Evolutionary conservation across 1,139 yeast genomes (phyloP).

Genomic region (Yamadazyma conglobata): DNA sequence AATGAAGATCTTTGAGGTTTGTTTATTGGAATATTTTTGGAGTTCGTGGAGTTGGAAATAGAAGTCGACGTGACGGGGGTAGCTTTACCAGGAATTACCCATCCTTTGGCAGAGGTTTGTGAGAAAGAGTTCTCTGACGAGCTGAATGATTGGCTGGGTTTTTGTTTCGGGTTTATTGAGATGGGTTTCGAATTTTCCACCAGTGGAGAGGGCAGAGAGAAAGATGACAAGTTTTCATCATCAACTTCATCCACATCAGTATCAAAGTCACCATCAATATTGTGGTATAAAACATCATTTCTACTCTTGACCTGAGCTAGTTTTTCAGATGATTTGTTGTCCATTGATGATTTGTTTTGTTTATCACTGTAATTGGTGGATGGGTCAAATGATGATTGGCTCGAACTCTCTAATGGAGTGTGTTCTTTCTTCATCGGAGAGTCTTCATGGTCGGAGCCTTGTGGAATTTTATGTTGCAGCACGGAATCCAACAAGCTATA

Average conservation of each 20-base stretch:
- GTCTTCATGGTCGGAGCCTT: too few species aligned
- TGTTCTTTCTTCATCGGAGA: too few species aligned
- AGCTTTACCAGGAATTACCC: slow-evolving; percentile 45
- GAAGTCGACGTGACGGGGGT: slow-evolving; percentile 22
- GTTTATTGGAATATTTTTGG: slow-evolving; percentile 19
- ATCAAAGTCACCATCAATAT: slow-evolving; percentile 10
- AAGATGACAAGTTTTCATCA: slow-evolving; percentile 8
- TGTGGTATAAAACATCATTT: background rate
- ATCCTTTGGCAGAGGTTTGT: slow-evolving; percentile 31
- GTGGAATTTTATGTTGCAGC: background rate
- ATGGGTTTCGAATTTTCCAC: slow-evolving; percentile 21
- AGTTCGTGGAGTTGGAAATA: slow-evolving; percentile 16
- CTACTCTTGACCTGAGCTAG: too few species aligned
- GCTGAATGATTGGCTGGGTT: slow-evolving; percentile 17
- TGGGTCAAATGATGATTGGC: too few species aligned
- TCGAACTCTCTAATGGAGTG: too few species aligned
- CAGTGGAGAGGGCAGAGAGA: slow-evolving; percentile 7
- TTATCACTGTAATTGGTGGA: too few species aligned
- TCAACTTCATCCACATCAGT: slow-evolving; percentile 12
- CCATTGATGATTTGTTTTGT: too few species aligned
- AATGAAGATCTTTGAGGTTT: slow-evolving; percentile 18
- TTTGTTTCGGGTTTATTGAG: slow-evolving; percentile 22
- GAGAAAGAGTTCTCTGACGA: slow-evolving; percentile 32
- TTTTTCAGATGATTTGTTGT: too few species aligned
- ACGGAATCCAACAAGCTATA: slow-evolving; percentile 9